Base-by-base conservation (phyloP, 176 grass and related monocot genomes). In the Bonia amplexicaulis region DNA sequence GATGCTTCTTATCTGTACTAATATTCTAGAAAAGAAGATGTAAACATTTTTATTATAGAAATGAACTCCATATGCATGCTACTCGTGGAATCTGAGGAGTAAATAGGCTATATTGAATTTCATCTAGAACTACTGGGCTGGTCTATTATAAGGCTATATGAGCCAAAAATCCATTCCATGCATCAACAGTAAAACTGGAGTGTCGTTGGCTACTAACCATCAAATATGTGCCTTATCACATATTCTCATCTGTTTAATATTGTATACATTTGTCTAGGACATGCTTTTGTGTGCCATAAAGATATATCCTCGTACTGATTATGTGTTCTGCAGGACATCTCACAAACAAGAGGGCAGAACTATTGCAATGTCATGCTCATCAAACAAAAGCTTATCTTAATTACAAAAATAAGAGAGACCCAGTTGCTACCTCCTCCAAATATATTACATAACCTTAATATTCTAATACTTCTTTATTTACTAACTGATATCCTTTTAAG, bases 11-110 rank as follows among this genome's bases (percentile, higher is more conserved):
- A 69, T 86, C 47, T 29, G 40, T 70, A 68, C 41, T 68, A 72
- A 54, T 73, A 66, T 53, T 67, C 7, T 69, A 67, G 40, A 51
- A 73, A 41, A 41, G 33, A 16, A 47, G 57, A 73, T 23, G 16
- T n/a, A 57, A 82, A 39, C 66, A n/a, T 83, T 78, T 82, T 73
- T 66, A 90, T 73, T 73, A 82, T 72, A 78, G 26, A 87, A 59
- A 78, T 83, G 73, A 41, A 69, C 52, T 52, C 53, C 14, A 40
- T 69, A 39, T 90, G 74, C 23, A 63, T 80, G 53, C 44, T 53
- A 90, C 85, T 90, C 71, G 62, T 68, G 75, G 80, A 79, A 84
- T 84, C 49, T 46, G 61, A 84, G 9, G 51, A 42, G 40, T 55
- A 55, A 66, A 33, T 33, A 79, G 45, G 57, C 46, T 31, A 40